phyloP scores from a whole-genome alignment of 208 protist species.

The Leishmania braziliensis region DNA sequence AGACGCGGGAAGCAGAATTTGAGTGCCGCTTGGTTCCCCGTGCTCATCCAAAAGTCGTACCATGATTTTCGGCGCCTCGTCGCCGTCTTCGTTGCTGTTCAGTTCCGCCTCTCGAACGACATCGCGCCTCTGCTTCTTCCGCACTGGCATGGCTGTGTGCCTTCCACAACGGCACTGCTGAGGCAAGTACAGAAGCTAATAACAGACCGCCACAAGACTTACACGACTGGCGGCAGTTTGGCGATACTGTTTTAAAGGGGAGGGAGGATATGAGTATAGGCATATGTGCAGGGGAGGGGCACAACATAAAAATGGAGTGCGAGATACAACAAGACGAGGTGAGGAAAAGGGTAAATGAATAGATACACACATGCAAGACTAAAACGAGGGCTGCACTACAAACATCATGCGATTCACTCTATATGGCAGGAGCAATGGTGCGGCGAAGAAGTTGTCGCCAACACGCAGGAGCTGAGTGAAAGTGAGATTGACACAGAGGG shows the following conservation, averaged over 20 bases:
- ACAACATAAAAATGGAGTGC: background rate
- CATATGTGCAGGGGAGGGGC: background rate
- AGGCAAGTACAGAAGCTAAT: background rate
- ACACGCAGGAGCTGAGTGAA: background rate
- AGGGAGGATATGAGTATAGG: background rate
- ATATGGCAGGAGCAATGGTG: background rate
- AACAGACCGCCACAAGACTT: background rate
- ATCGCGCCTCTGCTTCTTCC: constrained; percentile 86
- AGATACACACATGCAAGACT: background rate
- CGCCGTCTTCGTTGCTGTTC: constrained; percentile 35
- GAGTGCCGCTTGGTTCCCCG: constrained; percentile 83
- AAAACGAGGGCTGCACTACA: background rate
- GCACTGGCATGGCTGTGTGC: constrained; percentile 67
- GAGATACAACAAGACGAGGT: background rate
- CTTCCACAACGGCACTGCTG: background rate
- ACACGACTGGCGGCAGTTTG: background rate
- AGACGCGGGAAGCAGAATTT: constrained; percentile 92
- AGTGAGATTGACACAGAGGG: background rate
- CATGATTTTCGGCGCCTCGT: constrained; percentile 68
- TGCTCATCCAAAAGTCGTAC: constrained; percentile 89
- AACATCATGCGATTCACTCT: background rate
- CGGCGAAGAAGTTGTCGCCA: background rate
- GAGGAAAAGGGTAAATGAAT: background rate
- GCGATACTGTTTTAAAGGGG: background rate
- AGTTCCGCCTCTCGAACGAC: constrained; percentile 51